Base-by-base conservation (phyloP, 495 filamentous ascomycete genomes). In the Trichoderma orchidacearum region DNA sequence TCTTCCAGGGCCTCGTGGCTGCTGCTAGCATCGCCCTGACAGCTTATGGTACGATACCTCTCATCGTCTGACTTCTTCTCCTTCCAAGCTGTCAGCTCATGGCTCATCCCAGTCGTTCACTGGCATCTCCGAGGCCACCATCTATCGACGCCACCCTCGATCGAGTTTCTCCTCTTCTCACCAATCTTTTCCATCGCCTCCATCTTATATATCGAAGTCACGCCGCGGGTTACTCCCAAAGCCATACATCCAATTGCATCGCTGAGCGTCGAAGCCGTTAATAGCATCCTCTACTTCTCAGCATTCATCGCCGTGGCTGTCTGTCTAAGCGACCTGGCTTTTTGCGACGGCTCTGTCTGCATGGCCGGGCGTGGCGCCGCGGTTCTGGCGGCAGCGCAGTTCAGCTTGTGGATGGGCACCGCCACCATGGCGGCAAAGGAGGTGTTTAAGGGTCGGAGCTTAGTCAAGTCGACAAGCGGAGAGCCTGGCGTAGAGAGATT, bases 201-300 rank as follows among this genome's bases (percentile, higher is more conserved):
- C 1, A 67, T 85, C 38, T 68, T 75, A 53, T 86, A 84, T 69
- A 78, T 93, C n/a, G 73, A 80, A 58, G 29, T 86, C 29, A 71
- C 80, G 7, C 84, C 86, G 6, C 71, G 76, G 59, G 82, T 81
- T 62, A 53, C 68, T 1, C 60, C 72, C 2, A 64, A 63, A 64
- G 66, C 78, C 30, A 70, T 76, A 13, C 78, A 84, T 68, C 79
- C 76, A 27, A 80, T 78, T 59, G 73, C 70, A n/a, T 71, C 85
- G 34, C 68, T 87, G 5, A 77, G 68, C 23, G 61, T 87, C 53
- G 87, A 91, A 63, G 62, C 70, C 35, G 53, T 82, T 41, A 91
- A 88, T 54, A 79, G 80, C 68, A 69, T 91, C 54, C 88, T 93
- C 75, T 92, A 86, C 86, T 86, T 95, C 69, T 75, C 82, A 0